These are phyloP conservation scores for Plasmodium sp. DNA, from an alignment of 169 alveolate genomes.

Conservation along the genomic window DNA sequence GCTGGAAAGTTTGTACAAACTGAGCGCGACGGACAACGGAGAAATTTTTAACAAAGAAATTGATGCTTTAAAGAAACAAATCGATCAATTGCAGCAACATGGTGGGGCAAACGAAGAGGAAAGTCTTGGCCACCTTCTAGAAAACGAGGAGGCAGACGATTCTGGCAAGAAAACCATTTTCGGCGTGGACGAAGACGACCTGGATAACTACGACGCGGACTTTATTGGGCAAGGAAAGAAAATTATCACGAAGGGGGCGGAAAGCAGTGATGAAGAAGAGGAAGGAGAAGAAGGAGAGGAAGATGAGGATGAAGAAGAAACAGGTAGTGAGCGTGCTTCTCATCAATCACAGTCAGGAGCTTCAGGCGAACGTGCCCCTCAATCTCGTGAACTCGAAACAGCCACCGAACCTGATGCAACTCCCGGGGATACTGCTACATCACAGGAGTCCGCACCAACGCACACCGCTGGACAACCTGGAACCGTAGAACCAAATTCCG, in stretches of 20 bases:
- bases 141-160: not conserved
- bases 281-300: not conserved
- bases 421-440: too few relatives aligned
- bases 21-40: not conserved
- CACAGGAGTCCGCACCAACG: too few relatives aligned
- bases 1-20: not conserved
- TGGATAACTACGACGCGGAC: not conserved
- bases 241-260: too few relatives aligned
- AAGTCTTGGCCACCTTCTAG: not conserved
- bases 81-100: not conserved
- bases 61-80: constrained; percentile 5
- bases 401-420: too few relatives aligned
- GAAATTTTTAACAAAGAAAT: not conserved
- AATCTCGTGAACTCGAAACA: too few relatives aligned
- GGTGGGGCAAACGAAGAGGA: not conserved
- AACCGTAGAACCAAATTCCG: too few relatives aligned
- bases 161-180: not conserved
- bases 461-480: too few relatives aligned
- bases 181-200: constrained; percentile 2
- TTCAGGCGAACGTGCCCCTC: too few relatives aligned
- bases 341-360: too few relatives aligned
- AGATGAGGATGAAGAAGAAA: not conserved
- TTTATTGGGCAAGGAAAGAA: not conserved
- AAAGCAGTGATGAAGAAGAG: too few relatives aligned
- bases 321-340: too few relatives aligned